These are phyloP conservation scores for Rhodamnia argentea DNA, from an alignment of 345 rosid genomes.

Conservation along the genomic window DNA sequence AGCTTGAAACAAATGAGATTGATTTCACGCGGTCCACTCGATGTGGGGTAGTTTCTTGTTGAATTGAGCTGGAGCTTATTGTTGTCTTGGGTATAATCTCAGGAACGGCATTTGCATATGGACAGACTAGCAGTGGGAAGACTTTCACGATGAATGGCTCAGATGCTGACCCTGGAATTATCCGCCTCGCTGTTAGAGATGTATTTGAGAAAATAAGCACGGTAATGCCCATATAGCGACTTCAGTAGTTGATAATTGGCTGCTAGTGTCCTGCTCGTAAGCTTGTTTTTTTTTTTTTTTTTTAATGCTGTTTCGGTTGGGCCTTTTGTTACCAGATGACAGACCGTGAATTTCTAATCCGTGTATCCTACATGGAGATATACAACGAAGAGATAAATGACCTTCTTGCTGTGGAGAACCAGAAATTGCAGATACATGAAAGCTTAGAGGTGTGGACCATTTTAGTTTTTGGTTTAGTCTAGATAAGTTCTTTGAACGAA, in stretches of 20 bases:
- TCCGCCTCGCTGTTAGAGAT: slow-evolving; percentile 66
- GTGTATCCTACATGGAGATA: slow-evolving; percentile 94
- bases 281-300: background rate
- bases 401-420: slow-evolving; percentile 68
- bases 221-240: slow-evolving; percentile 14
- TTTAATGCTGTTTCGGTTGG: background rate
- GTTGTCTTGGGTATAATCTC: background rate
- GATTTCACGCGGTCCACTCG: background rate
- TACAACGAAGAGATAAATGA: slow-evolving; percentile 92
- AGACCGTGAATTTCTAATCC: slow-evolving; percentile 83
- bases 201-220: slow-evolving; percentile 42
- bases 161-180: slow-evolving; percentile 60
- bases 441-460: slow-evolving; percentile 60
- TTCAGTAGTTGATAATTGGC: background rate
- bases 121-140: slow-evolving; percentile 98
- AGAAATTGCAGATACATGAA: slow-evolving; percentile 84
- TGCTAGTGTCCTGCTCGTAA: background rate
- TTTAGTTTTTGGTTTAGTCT: background rate
- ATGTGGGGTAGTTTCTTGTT: background rate
- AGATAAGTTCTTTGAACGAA: background rate
- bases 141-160: slow-evolving; percentile 98
- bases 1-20: background rate
- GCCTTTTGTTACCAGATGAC: slow-evolving; percentile 34
- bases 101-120: slow-evolving; percentile 97
- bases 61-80: background rate